These are phyloP conservation scores for Limtongia smithiae DNA, from an alignment of 805 yeast species.

Conservation along the genomic window DNA sequence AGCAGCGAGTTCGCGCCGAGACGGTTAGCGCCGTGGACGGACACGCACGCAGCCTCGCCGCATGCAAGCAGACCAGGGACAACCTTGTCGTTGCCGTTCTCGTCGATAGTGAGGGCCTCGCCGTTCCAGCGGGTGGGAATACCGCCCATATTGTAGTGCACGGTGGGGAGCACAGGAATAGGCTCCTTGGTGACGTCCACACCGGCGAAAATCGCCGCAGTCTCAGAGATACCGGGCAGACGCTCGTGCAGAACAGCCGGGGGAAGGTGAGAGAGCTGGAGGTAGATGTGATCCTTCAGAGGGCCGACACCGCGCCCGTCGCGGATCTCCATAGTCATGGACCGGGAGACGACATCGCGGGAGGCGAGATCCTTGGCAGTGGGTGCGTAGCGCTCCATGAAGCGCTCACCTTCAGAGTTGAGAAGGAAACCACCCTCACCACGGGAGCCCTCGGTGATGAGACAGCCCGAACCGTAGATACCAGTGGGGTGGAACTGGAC, in stretches of 20 bases:
- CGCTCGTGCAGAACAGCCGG: slow-evolving; percentile 88
- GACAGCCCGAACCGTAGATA: slow-evolving; percentile 97
- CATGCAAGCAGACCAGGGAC: slow-evolving; percentile 94
- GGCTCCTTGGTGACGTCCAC: slow-evolving; percentile 99
- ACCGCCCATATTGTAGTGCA: slow-evolving; percentile 99
- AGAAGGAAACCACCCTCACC: slow-evolving; percentile 99
- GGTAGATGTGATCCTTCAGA: slow-evolving; percentile 87
- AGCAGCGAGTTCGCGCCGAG: slow-evolving; percentile 96
- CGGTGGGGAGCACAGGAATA: slow-evolving; percentile 96
- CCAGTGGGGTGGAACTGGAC: slow-evolving; percentile 99
- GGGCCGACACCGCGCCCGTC: slow-evolving; percentile 99
- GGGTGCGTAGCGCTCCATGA: slow-evolving; percentile 99
- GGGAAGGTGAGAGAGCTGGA: slow-evolving; percentile 93
- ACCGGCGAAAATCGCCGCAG: slow-evolving; percentile 98
- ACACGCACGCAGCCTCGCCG: slow-evolving; percentile 99
- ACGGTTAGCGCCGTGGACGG: slow-evolving; percentile 99
- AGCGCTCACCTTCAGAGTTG: slow-evolving; percentile 97
- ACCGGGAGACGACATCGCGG: slow-evolving; percentile 97
- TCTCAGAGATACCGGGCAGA: slow-evolving; percentile 98
- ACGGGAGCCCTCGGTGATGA: slow-evolving; percentile 99
- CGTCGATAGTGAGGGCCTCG: slow-evolving; percentile 82
- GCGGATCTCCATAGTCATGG: slow-evolving; percentile 97
- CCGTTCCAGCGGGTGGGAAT: slow-evolving; percentile 97
- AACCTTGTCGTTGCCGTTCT: slow-evolving; percentile 80
- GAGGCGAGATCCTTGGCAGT: slow-evolving; percentile 97